phyloP scores from a whole-genome alignment of 495 filamentous ascomycete genomes.

The Hyaloscypha bicolor region DNA sequence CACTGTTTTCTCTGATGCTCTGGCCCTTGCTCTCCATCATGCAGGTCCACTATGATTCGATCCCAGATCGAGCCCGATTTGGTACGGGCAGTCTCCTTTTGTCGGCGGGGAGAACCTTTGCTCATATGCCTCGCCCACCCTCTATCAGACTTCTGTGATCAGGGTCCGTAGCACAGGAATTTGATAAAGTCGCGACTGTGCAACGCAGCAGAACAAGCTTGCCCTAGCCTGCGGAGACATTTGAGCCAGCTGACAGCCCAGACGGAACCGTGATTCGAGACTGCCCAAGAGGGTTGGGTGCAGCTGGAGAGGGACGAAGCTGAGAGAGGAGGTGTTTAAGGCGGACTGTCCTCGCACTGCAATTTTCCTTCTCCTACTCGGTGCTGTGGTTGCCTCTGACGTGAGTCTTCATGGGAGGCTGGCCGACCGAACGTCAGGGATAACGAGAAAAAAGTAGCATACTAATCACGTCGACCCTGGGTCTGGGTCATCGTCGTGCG shows the following conservation, averaged over 20 bases:
- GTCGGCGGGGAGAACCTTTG: not conserved
- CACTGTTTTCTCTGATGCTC: not conserved
- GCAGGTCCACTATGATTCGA: not conserved
- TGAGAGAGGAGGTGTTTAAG: not conserved
- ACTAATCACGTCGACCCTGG: not conserved
- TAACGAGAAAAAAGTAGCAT: not conserved
- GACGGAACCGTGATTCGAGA: slow-evolving; percentile 11
- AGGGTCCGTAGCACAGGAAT: not conserved
- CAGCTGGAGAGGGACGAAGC: not conserved
- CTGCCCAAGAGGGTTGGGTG: not conserved
- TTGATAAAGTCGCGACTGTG: not conserved
- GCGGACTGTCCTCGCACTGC: not conserved
- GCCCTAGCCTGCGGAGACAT: not conserved
- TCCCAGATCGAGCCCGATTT: not conserved
- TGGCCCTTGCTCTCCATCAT: not conserved
- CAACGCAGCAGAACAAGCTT: slow-evolving; percentile 5
- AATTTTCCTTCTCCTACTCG: not conserved
- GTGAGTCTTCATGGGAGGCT: slow-evolving; percentile 1
- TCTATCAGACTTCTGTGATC: not conserved
- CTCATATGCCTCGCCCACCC: not conserved
- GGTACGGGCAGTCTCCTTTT: not conserved
- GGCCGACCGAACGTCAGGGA: not conserved
- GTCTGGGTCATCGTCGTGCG: not conserved
- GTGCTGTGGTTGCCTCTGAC: not conserved
- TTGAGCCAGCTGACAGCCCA: not conserved